Base-by-base conservation (phyloP, 1,284 basidiomycete genomes). In the Trichosporon asahii region DNA sequence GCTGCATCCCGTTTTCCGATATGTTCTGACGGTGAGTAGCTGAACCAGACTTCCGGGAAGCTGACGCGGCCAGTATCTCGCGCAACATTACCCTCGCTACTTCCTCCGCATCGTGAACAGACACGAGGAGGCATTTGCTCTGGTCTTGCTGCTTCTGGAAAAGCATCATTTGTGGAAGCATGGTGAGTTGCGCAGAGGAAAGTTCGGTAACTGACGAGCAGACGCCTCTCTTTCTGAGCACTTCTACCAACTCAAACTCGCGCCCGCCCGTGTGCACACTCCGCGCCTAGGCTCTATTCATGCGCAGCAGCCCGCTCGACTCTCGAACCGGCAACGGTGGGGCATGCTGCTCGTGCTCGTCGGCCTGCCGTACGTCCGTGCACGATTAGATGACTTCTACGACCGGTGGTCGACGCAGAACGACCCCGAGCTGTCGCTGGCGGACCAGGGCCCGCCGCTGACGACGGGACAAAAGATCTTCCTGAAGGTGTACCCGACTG, bases 41-140 rank as follows among this genome's bases (percentile, higher is more conserved):
- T n/a, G 25, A 6, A 11, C 15, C 68, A 53, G 18, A 29, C 18
- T 31, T 2, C 33, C 1, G 2, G 5, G 21, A 9, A 40, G 31
- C 65, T 69, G 44, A 67, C 66, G 25, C 11, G 15, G n/a, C 27
- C 74, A 96, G 94, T 93, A 98, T 64, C 93, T 98, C 76, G 95
- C 97, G 0, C 95, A 98, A 85, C 88, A 91, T 69, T 92, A 98
- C 82, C 97, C 97, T 6, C 89, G 97, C 67, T 95, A 98, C 82
- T 88, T 99, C 40, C 84, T 99, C 44, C 89, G 91, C 18, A 86
- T 99, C 66, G 93, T 98, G 14, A 98, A 99, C 82, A 86, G 89
- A 49, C 96, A 98, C 85, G 97, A 99, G 82, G 96, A 98, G 82
- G 91, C 98, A 78, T 99, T 97, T 79, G 92, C 94, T 0, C 73